Conservation (phyloP, 331 rosid genomes). For the Acacia concinna region DNA sequence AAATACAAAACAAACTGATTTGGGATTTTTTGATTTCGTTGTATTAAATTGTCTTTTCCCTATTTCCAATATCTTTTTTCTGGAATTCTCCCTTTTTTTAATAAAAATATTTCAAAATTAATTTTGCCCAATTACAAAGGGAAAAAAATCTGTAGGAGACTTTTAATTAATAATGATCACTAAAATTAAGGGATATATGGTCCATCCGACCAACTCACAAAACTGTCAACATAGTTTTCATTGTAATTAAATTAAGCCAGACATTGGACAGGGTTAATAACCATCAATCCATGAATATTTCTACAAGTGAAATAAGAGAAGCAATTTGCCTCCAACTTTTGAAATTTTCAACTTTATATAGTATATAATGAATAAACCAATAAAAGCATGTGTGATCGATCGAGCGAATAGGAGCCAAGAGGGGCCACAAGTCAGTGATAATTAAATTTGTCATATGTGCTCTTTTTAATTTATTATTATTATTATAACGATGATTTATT, state of each 20-base stretch:
- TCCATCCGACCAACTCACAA: not conserved
- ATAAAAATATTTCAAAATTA: not conserved
- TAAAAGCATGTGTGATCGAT: constrained; percentile 2
- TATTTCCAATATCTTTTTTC: too few species aligned
- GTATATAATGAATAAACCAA: not conserved
- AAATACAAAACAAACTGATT: too few species aligned
- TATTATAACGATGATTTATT: constrained; percentile 7
- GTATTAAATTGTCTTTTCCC: too few species aligned
- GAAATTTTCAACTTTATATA: too few species aligned
- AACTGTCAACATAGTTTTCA: not conserved
- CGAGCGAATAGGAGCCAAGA: not conserved
- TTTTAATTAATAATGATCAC: too few species aligned
- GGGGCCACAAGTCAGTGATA: constrained; percentile 40
- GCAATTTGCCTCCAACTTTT: not conserved
- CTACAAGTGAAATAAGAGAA: not conserved
- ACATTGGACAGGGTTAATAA: not conserved
- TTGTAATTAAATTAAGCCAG: not conserved
- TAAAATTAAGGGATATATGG: not conserved
- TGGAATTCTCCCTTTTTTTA: too few species aligned
- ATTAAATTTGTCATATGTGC: constrained; percentile 22
- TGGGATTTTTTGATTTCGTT: too few species aligned
- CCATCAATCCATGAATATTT: too few species aligned
- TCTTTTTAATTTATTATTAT: constrained; percentile 31
- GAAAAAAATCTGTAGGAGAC: not conserved
- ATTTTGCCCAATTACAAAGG: too few species aligned